Base-by-base conservation (phyloP, 2,329 filamentous ascomycete genomes). In the Dactylellina drechsleri region DNA sequence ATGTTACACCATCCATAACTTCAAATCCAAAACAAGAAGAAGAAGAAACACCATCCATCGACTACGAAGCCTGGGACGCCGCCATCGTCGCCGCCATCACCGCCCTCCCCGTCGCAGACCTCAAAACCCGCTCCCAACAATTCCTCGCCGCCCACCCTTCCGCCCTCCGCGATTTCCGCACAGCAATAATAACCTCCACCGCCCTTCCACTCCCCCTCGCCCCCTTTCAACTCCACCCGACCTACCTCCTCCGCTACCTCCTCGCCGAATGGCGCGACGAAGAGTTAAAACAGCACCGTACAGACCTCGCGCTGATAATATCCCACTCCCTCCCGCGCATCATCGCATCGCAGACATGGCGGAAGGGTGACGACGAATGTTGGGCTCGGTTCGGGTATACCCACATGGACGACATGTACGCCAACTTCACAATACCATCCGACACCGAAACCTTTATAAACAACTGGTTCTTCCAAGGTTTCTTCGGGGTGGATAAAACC, bases 191-290 rank as follows among this genome's bases (percentile, higher is more conserved):
- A 6, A 20, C 45, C 1, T 62, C 70, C 13, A 20, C n/a, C n/a
- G n/a, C 28, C 0, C 36, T 74, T 4, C 54, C 56, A 15, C 52
- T 57, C 6, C 70, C 70, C 6, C 57, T 74, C 10, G 56, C 56
- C 7, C 31, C 70, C 1, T 74, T 74, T 31, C 70, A 74, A 20
- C 56, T 20, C 3, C 70, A 74, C 36, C 70, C 70, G 13, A 74
- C 70, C 2, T 74, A 58, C 26, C 61, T 74, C 23, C 57, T 74
- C 10, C 70, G 70, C 28, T 74, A 57, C 52, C 43, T 74, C 1
- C 62, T 74, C 16, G 70, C 70, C 16, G 70, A 74, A 59, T 74
- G 70, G 70, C 70, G 70, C 56, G 70, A 74, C 45, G 70, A 74
- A 64, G 62, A 66, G 12, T 57, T 67, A 8, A 74, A 74, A 41